Evolutionary conservation across 805 yeast species (phyloP).

Genomic region (Wickerhamomyces pijperi): DNA sequence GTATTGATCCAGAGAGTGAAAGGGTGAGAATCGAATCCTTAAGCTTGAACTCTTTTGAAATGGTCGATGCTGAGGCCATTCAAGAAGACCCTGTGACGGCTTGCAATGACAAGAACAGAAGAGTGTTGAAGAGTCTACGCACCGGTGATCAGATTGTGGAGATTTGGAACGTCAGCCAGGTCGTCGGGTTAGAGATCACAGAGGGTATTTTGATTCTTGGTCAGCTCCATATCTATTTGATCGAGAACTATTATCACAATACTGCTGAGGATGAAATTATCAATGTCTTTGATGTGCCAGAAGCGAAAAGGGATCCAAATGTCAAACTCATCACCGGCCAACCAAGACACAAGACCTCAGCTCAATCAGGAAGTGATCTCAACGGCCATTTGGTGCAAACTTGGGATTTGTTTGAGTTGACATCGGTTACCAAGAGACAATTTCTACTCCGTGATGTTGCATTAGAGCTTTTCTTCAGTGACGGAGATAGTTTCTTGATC

Average conservation of each 20-base stretch:
- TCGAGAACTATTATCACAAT: conserved; percentile 57
- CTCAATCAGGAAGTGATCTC: conserved; percentile 10
- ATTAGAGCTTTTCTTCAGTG: conserved; percentile 61
- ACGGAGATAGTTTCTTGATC: conserved; percentile 60
- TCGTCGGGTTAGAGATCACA: conserved; percentile 64
- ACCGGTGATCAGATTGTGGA: conserved; percentile 63
- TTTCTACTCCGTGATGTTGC: conserved; percentile 75
- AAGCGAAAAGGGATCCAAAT: conserved; percentile 52
- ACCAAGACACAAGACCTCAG: conserved; percentile 14
- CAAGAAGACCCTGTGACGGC: conserved; percentile 16
- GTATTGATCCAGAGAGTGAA: conserved; percentile 3
- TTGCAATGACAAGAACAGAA: conserved; percentile 62
- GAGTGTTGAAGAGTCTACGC: conserved; percentile 56
- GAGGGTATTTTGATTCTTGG: conserved; percentile 74
- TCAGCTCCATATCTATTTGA: conserved; percentile 48
- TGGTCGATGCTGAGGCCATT: conserved; percentile 30
- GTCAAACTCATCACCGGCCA: conserved; percentile 51
- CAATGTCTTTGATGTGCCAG: conserved; percentile 57
- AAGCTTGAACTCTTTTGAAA: conserved; percentile 28
- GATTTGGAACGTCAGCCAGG: conserved; percentile 65
- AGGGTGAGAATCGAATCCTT: conserved; percentile 12
- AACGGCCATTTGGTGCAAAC: conserved; percentile 34
- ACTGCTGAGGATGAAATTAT: conserved; percentile 41
- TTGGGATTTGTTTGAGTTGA: conserved; percentile 52
- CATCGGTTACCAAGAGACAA: conserved; percentile 61